phyloP scores from a whole-genome alignment of 129 eudicot species.

The Centella asiatica region DNA sequence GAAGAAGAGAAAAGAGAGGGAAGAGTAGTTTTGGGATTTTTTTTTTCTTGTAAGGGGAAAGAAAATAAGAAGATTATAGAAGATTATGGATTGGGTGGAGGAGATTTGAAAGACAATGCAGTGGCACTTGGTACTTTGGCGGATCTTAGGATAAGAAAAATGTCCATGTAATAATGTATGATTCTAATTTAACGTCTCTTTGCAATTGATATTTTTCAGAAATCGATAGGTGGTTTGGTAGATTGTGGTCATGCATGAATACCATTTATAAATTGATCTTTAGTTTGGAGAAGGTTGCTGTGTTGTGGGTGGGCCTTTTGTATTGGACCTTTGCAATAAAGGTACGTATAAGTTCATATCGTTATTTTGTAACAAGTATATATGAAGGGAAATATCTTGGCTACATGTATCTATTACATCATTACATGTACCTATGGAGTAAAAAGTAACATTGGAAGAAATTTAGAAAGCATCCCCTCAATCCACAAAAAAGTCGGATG shows the following conservation, averaged over 20 bases:
- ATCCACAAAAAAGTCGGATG: no score
- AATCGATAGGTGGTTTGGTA: not conserved
- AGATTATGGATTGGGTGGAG: constrained; percentile 58
- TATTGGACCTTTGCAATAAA: not conserved
- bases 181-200: not conserved
- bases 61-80: not conserved
- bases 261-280: no score
- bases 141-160: constrained; percentile 42
- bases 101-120: constrained; percentile 62
- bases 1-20: constrained; percentile 20
- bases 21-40: not conserved
- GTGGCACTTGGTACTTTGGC: no score
- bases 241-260: not conserved
- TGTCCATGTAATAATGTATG: not conserved
- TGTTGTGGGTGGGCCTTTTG: not conserved
- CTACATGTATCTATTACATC: no score
- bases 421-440: no score
- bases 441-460: no score
- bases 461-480: no score
- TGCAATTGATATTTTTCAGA: not conserved
- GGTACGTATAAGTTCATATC: not conserved
- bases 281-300: not conserved
- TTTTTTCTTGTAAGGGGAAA: not conserved
- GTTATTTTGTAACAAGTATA: no score
- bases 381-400: no score